These are phyloP conservation scores for Thelonectria olida DNA, from an alignment of 2,329 filamentous ascomycete genomes.

Conservation along the genomic window DNA sequence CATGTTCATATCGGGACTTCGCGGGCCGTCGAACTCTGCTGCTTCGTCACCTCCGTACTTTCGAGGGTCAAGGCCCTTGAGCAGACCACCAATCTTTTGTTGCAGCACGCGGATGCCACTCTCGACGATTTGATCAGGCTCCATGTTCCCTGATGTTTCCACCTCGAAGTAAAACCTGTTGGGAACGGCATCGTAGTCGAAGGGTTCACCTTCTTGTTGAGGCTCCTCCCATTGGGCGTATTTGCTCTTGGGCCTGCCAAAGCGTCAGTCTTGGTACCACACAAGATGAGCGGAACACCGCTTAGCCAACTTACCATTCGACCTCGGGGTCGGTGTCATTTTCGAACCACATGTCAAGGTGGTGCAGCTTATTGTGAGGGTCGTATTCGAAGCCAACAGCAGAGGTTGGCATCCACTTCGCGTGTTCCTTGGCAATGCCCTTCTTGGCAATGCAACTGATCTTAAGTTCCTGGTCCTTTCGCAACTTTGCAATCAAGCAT, in stretches of 20 bases:
- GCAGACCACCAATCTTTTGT: conserved; percentile 85
- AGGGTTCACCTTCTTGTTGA: conserved; percentile 82
- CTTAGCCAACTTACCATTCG: conserved; percentile 76
- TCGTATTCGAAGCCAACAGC: conserved; percentile 98
- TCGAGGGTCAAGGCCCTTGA: conserved; percentile 63
- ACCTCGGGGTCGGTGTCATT: conserved; percentile 72
- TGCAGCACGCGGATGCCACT: conserved; percentile 90
- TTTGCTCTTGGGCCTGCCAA: conserved; percentile 77
- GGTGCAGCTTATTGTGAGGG: conserved; percentile 92
- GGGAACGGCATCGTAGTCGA: conserved; percentile 90
- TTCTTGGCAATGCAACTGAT: conserved; percentile 96
- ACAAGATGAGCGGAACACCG: too few relatives aligned
- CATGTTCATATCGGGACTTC: conserved; percentile 72
- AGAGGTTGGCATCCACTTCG: conserved; percentile 94
- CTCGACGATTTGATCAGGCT: conserved; percentile 89
- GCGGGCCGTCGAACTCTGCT: conserved; percentile 68
- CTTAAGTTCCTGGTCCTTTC: conserved; percentile 88
- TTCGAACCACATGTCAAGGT: conserved; percentile 96
- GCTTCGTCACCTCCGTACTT: conserved; percentile 63
- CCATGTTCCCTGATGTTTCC: conserved; percentile 86
- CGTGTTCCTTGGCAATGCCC: conserved; percentile 98
- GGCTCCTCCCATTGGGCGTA: conserved; percentile 84
- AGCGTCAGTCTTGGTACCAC: not conserved
- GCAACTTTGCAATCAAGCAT: conserved; percentile 87
- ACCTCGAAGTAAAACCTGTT: conserved; percentile 92